Conservation (phyloP, 371 early-diverging fungal species). For the Capillidium heterosporum region DNA sequence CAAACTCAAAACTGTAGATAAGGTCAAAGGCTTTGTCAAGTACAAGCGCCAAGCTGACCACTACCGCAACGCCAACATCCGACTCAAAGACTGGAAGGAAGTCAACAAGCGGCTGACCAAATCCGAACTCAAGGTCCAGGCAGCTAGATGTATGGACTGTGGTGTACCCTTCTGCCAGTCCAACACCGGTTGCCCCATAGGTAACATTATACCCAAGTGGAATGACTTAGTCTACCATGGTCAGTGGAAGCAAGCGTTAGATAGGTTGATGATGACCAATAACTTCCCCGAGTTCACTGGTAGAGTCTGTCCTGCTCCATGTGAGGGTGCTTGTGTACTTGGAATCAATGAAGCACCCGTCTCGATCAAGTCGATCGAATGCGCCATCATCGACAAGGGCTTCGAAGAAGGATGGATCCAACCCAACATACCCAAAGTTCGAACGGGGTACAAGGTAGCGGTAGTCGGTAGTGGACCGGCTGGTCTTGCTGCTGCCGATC, state of each 20-base stretch:
- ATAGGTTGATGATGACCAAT: slow-evolving; percentile 86
- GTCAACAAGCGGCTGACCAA: slow-evolving; percentile 66
- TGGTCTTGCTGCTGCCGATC: slow-evolving; percentile 90
- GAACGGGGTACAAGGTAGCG: slow-evolving; percentile 73
- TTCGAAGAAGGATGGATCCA: slow-evolving; percentile 92
- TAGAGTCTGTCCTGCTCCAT: slow-evolving; percentile 87
- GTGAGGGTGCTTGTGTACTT: slow-evolving; percentile 80
- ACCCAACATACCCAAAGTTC: slow-evolving; percentile 51
- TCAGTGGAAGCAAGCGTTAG: slow-evolving; percentile 86
- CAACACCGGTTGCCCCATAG: slow-evolving; percentile 89
- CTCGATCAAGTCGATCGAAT: slow-evolving; percentile 90
- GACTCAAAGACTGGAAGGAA: slow-evolving; percentile 83
- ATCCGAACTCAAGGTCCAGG: slow-evolving; percentile 72
- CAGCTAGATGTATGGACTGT: slow-evolving; percentile 94
- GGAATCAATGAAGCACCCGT: slow-evolving; percentile 87
- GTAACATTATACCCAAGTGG: slow-evolving; percentile 96
- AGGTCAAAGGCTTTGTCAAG: slow-evolving; percentile 81
- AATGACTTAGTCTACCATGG: slow-evolving; percentile 87
- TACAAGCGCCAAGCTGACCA: slow-evolving; percentile 71
- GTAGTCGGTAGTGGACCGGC: slow-evolving; percentile 92
- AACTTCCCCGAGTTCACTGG: slow-evolving; percentile 94
- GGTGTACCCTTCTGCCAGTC: slow-evolving; percentile 96
- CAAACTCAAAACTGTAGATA: slow-evolving; percentile 46
- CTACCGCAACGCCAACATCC: slow-evolving; percentile 67
- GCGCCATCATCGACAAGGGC: slow-evolving; percentile 88